Percentiles rank a stretch among this genome's conserved stretches.
Conservation (phyloP, 768 basidiomycete species). For the Kwoniella sp. region DNA sequence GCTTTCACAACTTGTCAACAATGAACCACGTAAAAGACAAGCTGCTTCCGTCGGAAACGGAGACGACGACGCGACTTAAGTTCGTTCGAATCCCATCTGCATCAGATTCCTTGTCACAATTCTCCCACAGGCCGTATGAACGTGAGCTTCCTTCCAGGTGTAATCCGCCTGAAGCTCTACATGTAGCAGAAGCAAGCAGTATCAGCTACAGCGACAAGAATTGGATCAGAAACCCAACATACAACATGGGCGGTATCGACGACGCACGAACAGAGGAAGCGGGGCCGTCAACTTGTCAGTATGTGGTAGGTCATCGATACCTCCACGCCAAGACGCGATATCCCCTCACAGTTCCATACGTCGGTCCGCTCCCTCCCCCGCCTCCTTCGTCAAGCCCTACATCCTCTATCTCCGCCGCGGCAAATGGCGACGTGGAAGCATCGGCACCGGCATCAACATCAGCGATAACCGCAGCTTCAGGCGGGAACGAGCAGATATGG, state of each 20-base stretch:
- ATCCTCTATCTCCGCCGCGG: too few species aligned
- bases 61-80: neutral
- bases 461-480: neutral
- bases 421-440: too few species aligned
- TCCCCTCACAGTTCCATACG: slow-evolving; percentile 43
- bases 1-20: slow-evolving; percentile 2
- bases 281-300: neutral
- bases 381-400: neutral
- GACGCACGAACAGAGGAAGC: too few species aligned
- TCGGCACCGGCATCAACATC: slow-evolving; percentile 1
- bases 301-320: slow-evolving; percentile 35
- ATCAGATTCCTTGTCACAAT: too few species aligned
- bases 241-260: too few species aligned
- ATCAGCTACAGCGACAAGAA: too few species aligned
- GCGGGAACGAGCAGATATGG: slow-evolving; percentile 61
- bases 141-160: too few species aligned
- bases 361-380: slow-evolving; percentile 36
- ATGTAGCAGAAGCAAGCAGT: too few species aligned
- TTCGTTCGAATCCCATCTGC: neutral
- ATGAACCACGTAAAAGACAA: neutral
- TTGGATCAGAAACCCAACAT: too few species aligned
- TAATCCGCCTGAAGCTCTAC: too few species aligned
- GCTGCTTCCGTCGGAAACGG: neutral
- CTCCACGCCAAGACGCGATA: slow-evolving; percentile 35
- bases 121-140: too few species aligned